Percentiles rank a stretch among this genome's conserved stretches.
These are phyloP conservation scores for Athelia psychrophila DNA, from an alignment of 1,284 basidiomycete genomes.

Conservation along the genomic window DNA sequence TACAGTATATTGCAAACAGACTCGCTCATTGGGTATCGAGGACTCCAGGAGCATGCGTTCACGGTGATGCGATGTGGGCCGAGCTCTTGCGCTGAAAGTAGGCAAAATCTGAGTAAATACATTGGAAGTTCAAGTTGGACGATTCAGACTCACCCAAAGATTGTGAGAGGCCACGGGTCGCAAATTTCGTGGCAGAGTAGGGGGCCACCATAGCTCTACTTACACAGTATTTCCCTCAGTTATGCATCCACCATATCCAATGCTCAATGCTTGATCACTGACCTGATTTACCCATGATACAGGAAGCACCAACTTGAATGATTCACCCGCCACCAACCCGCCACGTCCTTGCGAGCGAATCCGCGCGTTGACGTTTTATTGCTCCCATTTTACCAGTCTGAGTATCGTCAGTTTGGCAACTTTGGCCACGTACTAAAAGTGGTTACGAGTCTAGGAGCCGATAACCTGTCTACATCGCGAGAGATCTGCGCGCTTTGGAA, in stretches of 20 bases:
- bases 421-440: no score
- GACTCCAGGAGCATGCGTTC: slow-evolving; percentile 15
- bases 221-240: neutral
- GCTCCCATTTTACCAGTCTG: no score
- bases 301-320: slow-evolving; percentile 13
- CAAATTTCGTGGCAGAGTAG: slow-evolving; percentile 12
- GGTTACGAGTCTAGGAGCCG: no score
- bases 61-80: slow-evolving; percentile 17
- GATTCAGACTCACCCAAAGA: slow-evolving; percentile 3
- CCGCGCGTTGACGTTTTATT: slow-evolving; percentile 12
- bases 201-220: neutral
- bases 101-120: neutral
- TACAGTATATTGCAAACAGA: neutral
- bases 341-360: slow-evolving; percentile 16
- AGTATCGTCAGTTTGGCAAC: no score
- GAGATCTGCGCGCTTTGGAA: no score
- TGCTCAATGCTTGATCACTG: no score
- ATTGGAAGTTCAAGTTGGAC: slow-evolving; percentile 11
- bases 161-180: neutral
- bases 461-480: no score
- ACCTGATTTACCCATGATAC: neutral
- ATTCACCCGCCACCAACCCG: no score
- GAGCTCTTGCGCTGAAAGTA: slow-evolving; percentile 11
- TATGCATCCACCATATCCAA: neutral
- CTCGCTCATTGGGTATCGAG: slow-evolving; percentile 15